Evolutionary conservation across 164 flowering plant species (phyloP), one percentile per base, ranked within the genome.

Genomic region (Stephania cephalantha): DNA sequence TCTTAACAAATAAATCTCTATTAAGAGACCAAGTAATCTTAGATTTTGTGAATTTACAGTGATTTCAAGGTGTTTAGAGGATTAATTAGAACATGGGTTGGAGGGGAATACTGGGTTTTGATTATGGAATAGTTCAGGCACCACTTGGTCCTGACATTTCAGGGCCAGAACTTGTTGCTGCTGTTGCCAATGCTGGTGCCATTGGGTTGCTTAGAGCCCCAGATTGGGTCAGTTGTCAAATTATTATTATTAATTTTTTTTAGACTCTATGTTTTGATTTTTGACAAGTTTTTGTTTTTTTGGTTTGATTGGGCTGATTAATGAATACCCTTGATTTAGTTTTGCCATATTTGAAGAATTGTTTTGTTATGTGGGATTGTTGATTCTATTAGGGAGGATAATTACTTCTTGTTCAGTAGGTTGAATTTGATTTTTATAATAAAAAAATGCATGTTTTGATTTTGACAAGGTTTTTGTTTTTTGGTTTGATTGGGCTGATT

Each of bases 61-160:
- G 68, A 20, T 25, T 20, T 69, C n/a, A 68, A 10, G 46, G 45
- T 13, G 46, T 44, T 12, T 31, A 46, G 61, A 66, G 46, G 53
- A 20, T 31, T 17, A 6, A n/a, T 12, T 63, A 76, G 13, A 48
- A 76, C 66, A 86, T 87, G 92, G 91, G 97, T 22, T 91, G 91
- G 92, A 87, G 79, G 79, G 91, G 98, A 69, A 84, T 91, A 42
- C 46, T 94, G 82, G 98, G 97, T n/a, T 94, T 90, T 73, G 95
- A 94, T 9, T 90, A 87, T 74, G 97, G 97, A 13, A 84, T 94
- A 4, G 88, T 94, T 42, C 97, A 89, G 81, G 97, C 87, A 7
- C 97, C 97, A 5, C 79, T 94, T 7, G 97, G 98, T 25, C 94
- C 97, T 9, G 97, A 92, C 77, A 89, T 94, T 7, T 91, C 98